Evolutionary conservation across 179 eudicot genomes (phyloP).

Genomic region (Patellifolia procumbens): DNA sequence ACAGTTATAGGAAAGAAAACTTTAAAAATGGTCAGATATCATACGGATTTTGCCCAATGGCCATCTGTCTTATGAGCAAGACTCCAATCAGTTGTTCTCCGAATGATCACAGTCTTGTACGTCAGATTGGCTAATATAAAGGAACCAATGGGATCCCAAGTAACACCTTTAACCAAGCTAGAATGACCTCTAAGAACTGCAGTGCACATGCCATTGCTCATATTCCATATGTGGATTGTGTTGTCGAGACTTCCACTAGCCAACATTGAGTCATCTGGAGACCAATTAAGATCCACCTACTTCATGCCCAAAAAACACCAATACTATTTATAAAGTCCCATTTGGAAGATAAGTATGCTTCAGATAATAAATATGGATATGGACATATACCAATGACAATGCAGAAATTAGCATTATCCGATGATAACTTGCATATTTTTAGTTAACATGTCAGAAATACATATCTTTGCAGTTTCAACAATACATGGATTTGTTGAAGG

Average conservation of each 20-base stretch:
- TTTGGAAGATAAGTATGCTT: too few relatives aligned
- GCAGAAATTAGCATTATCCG: neutral
- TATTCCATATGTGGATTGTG: slow-evolving; percentile 92
- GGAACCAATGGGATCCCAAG: slow-evolving; percentile 98
- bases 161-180: slow-evolving; percentile 93
- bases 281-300: slow-evolving; percentile 99
- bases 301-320: slow-evolving; percentile 61
- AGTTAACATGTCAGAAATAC: neutral
- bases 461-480: neutral
- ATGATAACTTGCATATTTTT: neutral
- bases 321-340: slow-evolving; percentile 40
- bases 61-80: slow-evolving; percentile 98
- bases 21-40: slow-evolving; percentile 22
- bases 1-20: slow-evolving; percentile 3
- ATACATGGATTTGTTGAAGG: slow-evolving; percentile 1
- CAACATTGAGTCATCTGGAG: slow-evolving; percentile 92
- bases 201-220: slow-evolving; percentile 85
- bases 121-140: slow-evolving; percentile 93
- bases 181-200: slow-evolving; percentile 97
- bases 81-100: slow-evolving; percentile 98
- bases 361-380: neutral
- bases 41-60: slow-evolving; percentile 98
- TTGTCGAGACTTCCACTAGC: slow-evolving; percentile 96
- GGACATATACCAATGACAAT: neutral
- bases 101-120: slow-evolving; percentile 95